phyloP scores from a whole-genome alignment of 1,139 yeast species.

The Candida glucosophila region DNA sequence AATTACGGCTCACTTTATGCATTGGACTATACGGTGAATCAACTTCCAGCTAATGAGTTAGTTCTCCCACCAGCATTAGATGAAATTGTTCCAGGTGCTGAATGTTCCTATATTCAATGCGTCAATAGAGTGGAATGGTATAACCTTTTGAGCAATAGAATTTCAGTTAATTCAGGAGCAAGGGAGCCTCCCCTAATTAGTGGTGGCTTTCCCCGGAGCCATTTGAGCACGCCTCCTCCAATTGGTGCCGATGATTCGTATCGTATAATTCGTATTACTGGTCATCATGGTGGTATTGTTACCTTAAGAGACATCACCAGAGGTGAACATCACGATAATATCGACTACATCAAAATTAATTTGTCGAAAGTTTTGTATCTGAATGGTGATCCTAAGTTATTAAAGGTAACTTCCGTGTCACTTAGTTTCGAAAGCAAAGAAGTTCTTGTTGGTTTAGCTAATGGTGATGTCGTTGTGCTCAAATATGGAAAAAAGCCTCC shows the following conservation, averaged over 20 bases:
- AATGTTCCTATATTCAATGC: constrained; percentile 43
- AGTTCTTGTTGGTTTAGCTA: constrained; percentile 55
- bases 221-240: constrained; percentile 21
- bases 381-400: constrained; percentile 20
- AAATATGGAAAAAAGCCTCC: constrained; percentile 45
- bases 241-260: constrained; percentile 44
- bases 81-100: constrained; percentile 71
- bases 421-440: constrained; percentile 77
- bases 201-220: constrained; percentile 77
- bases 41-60: not conserved
- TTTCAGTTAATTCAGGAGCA: constrained; percentile 37
- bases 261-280: constrained; percentile 65
- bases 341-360: constrained; percentile 26
- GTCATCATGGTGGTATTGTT: constrained; percentile 74
- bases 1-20: constrained; percentile 43
- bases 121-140: constrained; percentile 67
- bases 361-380: constrained; percentile 27
- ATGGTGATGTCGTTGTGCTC: constrained; percentile 72
- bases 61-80: constrained; percentile 76
- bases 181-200: constrained; percentile 35
- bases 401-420: constrained; percentile 51
- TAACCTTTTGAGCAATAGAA: constrained; percentile 50
- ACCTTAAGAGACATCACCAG: constrained; percentile 77
- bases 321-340: constrained; percentile 62
- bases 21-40: constrained; percentile 13